phyloP scores from a whole-genome alignment of 176 grass and related monocot species.

The Triticum timopheevii region DNA sequence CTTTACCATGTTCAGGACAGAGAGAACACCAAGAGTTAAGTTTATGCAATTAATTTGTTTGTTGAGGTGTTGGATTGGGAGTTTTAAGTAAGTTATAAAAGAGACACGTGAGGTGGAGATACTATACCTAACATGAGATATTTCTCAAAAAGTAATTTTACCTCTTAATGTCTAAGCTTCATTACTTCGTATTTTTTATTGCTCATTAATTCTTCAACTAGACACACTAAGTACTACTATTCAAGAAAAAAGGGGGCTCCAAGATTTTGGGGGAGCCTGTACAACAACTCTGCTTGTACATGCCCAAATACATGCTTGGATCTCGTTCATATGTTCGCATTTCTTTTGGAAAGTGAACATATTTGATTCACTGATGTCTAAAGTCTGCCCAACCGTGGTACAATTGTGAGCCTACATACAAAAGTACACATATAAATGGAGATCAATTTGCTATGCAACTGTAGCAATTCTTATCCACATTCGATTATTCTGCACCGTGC shows the following conservation, averaged over 20 bases:
- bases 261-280: not conserved
- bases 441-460: not conserved
- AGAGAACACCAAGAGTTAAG: too few species aligned
- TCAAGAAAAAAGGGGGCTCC: not conserved
- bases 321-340: not conserved
- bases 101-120: not conserved
- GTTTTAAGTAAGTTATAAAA: not conserved
- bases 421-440: not conserved
- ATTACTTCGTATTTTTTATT: not conserved
- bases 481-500: not conserved
- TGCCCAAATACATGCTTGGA: too few species aligned
- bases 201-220: not conserved
- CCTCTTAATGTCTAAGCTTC: not conserved
- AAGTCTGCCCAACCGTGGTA: not conserved
- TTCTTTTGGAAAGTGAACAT: not conserved
- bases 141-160: not conserved
- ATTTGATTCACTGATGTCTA: not conserved
- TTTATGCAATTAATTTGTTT: too few species aligned
- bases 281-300: not conserved
- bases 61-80: too few species aligned
- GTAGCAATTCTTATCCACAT: not conserved
- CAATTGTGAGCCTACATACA: not conserved
- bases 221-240: not conserved
- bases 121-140: not conserved
- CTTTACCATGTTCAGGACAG: too few species aligned